These are phyloP conservation scores for Thalassiosira sp. DNA, from an alignment of 352 stramenopile genomes.

Conservation along the genomic window DNA sequence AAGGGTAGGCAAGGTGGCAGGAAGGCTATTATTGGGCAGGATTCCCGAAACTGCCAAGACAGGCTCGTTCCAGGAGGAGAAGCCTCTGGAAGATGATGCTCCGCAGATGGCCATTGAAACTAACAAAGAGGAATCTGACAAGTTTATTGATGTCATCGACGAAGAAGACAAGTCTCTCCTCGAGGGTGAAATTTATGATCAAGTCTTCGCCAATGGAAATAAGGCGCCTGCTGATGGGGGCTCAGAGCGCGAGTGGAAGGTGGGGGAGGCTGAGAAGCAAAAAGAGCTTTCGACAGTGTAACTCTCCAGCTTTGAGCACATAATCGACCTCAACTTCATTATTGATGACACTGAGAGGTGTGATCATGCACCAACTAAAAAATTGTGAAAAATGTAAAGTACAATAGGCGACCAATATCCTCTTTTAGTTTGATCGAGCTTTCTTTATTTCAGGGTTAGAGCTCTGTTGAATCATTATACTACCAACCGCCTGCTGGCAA, in stretches of 20 bases:
- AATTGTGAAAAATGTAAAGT: too few relatives aligned
- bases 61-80: constrained; percentile 75
- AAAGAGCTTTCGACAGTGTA: constrained; percentile 50
- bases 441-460: too few relatives aligned
- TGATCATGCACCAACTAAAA: neutral
- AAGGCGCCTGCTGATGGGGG: constrained; percentile 7
- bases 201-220: constrained; percentile 61
- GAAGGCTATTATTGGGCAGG: constrained; percentile 68
- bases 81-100: constrained; percentile 30
- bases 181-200: constrained; percentile 59
- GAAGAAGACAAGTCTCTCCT: constrained; percentile 46
- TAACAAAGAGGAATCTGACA: constrained; percentile 2
- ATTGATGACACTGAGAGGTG: neutral
- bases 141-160: constrained; percentile 40
- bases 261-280: constrained; percentile 31
- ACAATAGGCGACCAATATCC: too few relatives aligned
- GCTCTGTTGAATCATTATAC: too few relatives aligned
- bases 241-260: constrained; percentile 59
- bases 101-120: constrained; percentile 10
- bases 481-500: too few relatives aligned
- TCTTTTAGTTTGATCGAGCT: too few relatives aligned
- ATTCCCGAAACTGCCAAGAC: constrained; percentile 75
- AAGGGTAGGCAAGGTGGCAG: constrained; percentile 62
- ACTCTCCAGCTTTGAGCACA: constrained; percentile 8
- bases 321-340: neutral